phyloP scores from a whole-genome alignment of 2,329 filamentous ascomycete species.

The Fusarium citri region DNA sequence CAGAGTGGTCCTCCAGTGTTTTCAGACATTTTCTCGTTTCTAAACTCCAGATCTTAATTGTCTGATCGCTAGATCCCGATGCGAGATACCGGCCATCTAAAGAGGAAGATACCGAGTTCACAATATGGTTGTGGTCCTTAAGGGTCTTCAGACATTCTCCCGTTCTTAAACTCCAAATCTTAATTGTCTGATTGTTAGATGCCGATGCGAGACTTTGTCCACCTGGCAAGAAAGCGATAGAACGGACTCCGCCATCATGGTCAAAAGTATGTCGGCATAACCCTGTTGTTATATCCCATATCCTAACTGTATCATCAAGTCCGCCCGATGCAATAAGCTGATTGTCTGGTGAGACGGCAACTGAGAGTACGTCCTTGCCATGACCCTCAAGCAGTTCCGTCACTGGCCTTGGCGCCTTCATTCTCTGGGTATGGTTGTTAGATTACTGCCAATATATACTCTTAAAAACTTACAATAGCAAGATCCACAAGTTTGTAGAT shows the following conservation, averaged over 20 bases:
- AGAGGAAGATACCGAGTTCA: too few relatives aligned
- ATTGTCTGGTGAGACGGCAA: neutral
- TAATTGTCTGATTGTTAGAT: rapidly evolving
- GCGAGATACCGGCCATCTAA: too few relatives aligned
- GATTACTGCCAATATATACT: rapidly evolving
- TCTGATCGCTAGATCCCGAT: too few relatives aligned
- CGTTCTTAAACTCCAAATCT: neutral
- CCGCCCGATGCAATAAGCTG: neutral
- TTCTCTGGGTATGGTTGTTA: rapidly evolving
- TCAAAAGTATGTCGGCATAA: rapidly evolving
- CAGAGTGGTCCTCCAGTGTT: neutral
- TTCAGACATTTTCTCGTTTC: too few relatives aligned
- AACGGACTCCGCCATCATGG: rapidly evolving
- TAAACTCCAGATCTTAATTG: too few relatives aligned
- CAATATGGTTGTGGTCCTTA: neutral
- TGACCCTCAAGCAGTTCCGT: neutral
- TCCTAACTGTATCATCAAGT: rapidly evolving
- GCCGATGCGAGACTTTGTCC: neutral
- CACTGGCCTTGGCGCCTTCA: neutral
- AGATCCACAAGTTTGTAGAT: rapidly evolving
- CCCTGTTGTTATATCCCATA: neutral
- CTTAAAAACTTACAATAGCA: neutral
- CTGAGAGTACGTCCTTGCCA: rapidly evolving
- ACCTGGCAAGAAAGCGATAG: rapidly evolving
- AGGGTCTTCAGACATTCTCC: neutral